Evolutionary conservation across 2,329 filamentous ascomycete species (phyloP).

Genomic region (Aspergillus floridensis): DNA sequence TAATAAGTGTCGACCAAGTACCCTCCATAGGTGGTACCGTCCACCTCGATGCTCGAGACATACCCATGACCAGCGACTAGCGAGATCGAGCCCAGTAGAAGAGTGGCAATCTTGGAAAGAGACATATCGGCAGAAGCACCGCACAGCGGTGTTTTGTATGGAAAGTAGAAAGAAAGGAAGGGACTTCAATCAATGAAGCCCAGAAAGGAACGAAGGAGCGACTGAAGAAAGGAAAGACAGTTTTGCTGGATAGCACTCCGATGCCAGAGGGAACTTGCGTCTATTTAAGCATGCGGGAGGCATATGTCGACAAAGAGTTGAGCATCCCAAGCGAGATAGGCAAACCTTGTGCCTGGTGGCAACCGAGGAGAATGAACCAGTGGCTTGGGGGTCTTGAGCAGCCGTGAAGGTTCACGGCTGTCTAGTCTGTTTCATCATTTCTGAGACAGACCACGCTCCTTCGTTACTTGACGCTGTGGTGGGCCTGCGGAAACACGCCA

Average conservation of each 20-base stretch:
- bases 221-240: neutral
- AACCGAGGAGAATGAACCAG: too few species aligned
- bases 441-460: too few species aligned
- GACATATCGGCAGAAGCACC: neutral
- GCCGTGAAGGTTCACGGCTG: too few species aligned
- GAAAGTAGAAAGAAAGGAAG: neutral
- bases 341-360: too few species aligned
- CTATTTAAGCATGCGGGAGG: neutral
- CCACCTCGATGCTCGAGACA: conserved; percentile 38
- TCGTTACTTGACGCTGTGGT: too few species aligned
- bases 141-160: conserved; percentile 3
- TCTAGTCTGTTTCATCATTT: too few species aligned
- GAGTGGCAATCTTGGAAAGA: conserved; percentile 4
- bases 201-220: neutral
- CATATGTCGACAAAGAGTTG: neutral
- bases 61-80: conserved; percentile 32
- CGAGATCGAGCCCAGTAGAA: conserved; percentile 24
- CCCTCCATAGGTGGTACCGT: conserved; percentile 37
- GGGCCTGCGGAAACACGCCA: too few species aligned
- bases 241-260: neutral
- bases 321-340: neutral
- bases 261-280: neutral
- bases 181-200: conserved; percentile 6
- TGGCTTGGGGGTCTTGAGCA: too few species aligned
- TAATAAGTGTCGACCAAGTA: conserved; percentile 36